phyloP scores from a whole-genome alignment of 495 filamentous ascomycete species.

The Aspergillus wentii region DNA sequence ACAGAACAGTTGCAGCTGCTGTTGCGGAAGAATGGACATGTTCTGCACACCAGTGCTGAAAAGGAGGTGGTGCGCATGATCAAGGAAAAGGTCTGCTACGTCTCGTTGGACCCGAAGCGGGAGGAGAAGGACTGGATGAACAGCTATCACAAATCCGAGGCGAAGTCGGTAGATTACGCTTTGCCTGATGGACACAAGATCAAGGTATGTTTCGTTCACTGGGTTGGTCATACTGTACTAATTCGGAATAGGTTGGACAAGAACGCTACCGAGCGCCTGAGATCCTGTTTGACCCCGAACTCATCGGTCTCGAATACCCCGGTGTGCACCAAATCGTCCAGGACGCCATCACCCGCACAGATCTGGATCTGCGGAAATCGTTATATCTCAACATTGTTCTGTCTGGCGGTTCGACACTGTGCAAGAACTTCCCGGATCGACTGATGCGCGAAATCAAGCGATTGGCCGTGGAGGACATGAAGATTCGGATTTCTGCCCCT shows the following conservation, averaged over 20 bases:
- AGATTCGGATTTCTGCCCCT: constrained; percentile 97
- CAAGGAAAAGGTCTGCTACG: constrained; percentile 90
- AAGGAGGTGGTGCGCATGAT: constrained; percentile 96
- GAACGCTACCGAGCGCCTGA: constrained; percentile 95
- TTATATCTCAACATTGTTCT: constrained; percentile 96
- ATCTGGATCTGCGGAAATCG: constrained; percentile 91
- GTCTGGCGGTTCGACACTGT: constrained; percentile 88
- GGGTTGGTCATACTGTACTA: too few relatives aligned
- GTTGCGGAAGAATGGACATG: constrained; percentile 85
- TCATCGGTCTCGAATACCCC: constrained; percentile 95
- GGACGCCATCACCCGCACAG: constrained; percentile 93
- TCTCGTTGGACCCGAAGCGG: constrained; percentile 83
- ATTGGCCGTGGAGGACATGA: constrained; percentile 95
- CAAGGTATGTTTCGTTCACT: constrained; percentile 53
- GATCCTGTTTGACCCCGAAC: constrained; percentile 95
- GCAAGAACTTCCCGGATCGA: constrained; percentile 91
- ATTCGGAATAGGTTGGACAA: constrained; percentile 68
- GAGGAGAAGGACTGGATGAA: constrained; percentile 94
- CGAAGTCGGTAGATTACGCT: constrained; percentile 77
- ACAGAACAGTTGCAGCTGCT: constrained; percentile 93
- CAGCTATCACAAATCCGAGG: constrained; percentile 46
- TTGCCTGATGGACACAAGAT: constrained; percentile 90
- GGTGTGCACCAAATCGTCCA: constrained; percentile 97
- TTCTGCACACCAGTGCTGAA: constrained; percentile 96
- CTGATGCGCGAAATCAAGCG: constrained; percentile 87